These are phyloP conservation scores for Senna siamea DNA, from an alignment of 306 rosid genomes.

Conservation along the genomic window DNA sequence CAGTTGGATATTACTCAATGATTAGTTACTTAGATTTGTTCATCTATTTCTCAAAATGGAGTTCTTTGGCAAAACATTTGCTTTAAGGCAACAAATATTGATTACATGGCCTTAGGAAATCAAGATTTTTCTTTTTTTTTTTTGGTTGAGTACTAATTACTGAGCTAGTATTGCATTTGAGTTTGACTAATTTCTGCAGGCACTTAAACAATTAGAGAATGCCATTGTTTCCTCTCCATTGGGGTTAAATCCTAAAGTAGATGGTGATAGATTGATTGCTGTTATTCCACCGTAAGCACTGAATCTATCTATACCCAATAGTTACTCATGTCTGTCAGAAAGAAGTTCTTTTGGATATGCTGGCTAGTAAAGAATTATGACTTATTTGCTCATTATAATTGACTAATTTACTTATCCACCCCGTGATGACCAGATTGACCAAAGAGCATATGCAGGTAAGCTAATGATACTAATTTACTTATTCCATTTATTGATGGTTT, in stretches of 20 bases:
- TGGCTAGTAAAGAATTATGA: conserved; percentile 30
- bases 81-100: neutral
- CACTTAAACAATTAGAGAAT: conserved; percentile 71
- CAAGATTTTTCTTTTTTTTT: neutral
- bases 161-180: conserved; percentile 32
- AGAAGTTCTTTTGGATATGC: conserved; percentile 32
- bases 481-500: conserved; percentile 21
- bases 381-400: conserved; percentile 7
- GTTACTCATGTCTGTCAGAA: conserved; percentile 15
- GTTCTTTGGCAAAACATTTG: neutral
- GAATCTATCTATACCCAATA: conserved; percentile 26
- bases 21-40: neutral
- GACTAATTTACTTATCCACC: conserved; percentile 38
- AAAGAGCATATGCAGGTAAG: conserved; percentile 90
- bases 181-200: conserved; percentile 52
- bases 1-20: neutral
- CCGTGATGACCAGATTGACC: conserved; percentile 72
- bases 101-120: conserved; percentile 6
- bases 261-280: conserved; percentile 89
- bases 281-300: conserved; percentile 88
- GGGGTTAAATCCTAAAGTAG: conserved; percentile 82
- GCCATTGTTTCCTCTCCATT: conserved; percentile 87
- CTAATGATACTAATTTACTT: conserved; percentile 22
- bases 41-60: neutral
- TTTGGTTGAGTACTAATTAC: conserved; percentile 6